A percentile compares a stretch with the other conserved stretches of the same genome.
These are phyloP conservation scores for Oropetium thomaeum DNA, from an alignment of 176 grass and related monocot genomes.

Conservation along the genomic window DNA sequence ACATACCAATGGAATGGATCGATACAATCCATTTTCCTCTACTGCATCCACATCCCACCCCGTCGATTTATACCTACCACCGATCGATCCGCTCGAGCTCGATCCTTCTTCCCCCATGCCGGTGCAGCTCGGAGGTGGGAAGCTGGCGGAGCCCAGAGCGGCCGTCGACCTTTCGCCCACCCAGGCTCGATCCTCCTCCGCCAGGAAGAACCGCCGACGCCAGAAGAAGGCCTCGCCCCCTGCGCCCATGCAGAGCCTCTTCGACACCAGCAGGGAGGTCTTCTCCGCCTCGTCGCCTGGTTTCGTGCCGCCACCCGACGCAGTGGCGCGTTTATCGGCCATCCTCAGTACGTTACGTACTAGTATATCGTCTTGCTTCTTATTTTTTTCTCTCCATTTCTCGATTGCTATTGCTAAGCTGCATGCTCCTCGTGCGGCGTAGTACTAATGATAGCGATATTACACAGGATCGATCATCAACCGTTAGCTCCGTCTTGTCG, in stretches of 20 bases:
- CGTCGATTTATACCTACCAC: neutral
- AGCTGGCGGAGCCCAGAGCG: constrained; percentile 14
- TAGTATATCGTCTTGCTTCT: too few species aligned
- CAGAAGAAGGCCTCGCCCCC: constrained; percentile 21
- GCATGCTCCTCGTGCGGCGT: constrained; percentile 30
- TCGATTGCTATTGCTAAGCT: too few species aligned
- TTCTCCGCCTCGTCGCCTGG: constrained; percentile 44
- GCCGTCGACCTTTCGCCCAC: neutral
- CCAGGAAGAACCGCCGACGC: constrained; percentile 34
- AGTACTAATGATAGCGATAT: constrained; percentile 9
- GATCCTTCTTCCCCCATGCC: constrained; percentile 13
- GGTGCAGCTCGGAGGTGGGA: constrained; percentile 20
- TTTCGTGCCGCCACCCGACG: constrained; percentile 46
- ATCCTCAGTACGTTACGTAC: constrained; percentile 51
- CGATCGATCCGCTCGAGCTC: neutral
- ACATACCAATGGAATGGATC: neutral
- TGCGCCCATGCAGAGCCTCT: constrained; percentile 55
- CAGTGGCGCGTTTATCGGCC: constrained; percentile 46
- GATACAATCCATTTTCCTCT: neutral
- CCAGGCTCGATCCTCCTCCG: constrained; percentile 5
- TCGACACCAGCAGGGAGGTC: constrained; percentile 61
- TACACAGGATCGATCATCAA: neutral
- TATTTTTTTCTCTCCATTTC: too few species aligned
- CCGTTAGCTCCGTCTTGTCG: neutral
- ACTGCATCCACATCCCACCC: neutral